Conservation (phyloP, 768 basidiomycete genomes). For the Rossbeevera mucosa region DNA sequence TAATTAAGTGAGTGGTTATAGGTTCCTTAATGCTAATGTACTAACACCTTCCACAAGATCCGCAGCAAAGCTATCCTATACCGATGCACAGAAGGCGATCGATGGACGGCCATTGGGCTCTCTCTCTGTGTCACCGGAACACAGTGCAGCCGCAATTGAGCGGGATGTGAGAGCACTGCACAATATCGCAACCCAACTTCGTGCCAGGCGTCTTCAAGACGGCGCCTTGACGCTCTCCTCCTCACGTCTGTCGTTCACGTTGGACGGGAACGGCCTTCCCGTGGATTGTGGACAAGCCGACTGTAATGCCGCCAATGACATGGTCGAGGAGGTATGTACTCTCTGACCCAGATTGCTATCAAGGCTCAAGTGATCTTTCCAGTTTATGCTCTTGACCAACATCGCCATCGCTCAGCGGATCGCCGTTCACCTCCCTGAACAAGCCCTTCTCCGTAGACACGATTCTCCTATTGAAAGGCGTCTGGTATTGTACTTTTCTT, state of each 20-base stretch:
- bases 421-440: constrained; percentile 92
- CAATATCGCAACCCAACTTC: constrained; percentile 67
- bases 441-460: constrained; percentile 93
- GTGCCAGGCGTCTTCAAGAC: constrained; percentile 66
- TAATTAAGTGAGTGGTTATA: constrained; percentile 66
- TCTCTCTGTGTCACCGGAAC: constrained; percentile 51
- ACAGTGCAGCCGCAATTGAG: constrained; percentile 57
- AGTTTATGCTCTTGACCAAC: constrained; percentile 96
- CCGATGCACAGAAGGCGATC: constrained; percentile 76
- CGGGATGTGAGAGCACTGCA: constrained; percentile 71
- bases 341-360: not conserved
- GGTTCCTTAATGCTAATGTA: not conserved
- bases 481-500: constrained; percentile 42
- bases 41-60: constrained; percentile 49
- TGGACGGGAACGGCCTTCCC: constrained; percentile 79
- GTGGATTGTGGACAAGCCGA: constrained; percentile 69
- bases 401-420: constrained; percentile 88
- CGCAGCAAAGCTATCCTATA: constrained; percentile 79
- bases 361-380: constrained; percentile 5
- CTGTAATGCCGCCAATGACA: constrained; percentile 63
- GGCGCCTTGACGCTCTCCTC: constrained; percentile 75
- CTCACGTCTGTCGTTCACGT: constrained; percentile 64
- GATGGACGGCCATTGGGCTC: constrained; percentile 60
- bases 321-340: constrained; percentile 80
- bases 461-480: constrained; percentile 91